These are phyloP conservation scores for Picochlorum sp. DNA, from an alignment of 139 green algal species.

Conservation along the genomic window DNA sequence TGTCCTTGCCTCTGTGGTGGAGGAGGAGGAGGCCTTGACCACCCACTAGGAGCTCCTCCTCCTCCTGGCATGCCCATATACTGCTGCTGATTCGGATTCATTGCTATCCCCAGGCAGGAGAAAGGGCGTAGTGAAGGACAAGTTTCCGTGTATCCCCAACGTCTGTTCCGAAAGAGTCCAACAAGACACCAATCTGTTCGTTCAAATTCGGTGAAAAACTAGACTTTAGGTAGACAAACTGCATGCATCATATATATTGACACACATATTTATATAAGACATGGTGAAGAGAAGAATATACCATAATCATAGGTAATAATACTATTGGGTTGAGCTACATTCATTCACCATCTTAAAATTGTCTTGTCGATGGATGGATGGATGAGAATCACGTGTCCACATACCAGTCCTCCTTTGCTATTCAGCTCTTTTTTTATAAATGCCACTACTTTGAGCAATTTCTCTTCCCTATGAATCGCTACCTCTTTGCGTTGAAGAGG, in stretches of 20 bases:
- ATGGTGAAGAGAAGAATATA: too few relatives aligned
- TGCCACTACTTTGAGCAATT: not conserved
- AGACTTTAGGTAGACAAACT: conserved; percentile 4
- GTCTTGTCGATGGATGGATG: too few relatives aligned
- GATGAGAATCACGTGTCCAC: not conserved
- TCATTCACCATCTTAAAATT: too few relatives aligned
- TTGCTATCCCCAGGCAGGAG: conserved; percentile 1
- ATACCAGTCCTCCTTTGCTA: not conserved
- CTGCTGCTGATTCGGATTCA: not conserved
- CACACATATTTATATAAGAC: not conserved
- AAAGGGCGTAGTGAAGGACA: conserved; percentile 1
- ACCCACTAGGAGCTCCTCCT: not conserved
- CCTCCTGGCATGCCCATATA: not conserved
- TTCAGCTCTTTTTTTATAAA: not conserved
- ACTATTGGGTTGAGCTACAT: too few relatives aligned
- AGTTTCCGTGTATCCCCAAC: not conserved
- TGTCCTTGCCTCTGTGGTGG: not conserved
- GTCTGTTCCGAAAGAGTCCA: not conserved
- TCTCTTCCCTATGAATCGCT: not conserved
- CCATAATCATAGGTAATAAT: too few relatives aligned
- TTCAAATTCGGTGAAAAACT: not conserved
- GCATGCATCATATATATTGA: not conserved
- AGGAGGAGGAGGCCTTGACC: not conserved
- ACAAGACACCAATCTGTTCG: conserved; percentile 1
- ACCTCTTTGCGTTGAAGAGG: conserved; percentile 1